phyloP scores from a whole-genome alignment of 2,329 filamentous ascomycete genomes.

The Coleophoma crateriformis region DNA sequence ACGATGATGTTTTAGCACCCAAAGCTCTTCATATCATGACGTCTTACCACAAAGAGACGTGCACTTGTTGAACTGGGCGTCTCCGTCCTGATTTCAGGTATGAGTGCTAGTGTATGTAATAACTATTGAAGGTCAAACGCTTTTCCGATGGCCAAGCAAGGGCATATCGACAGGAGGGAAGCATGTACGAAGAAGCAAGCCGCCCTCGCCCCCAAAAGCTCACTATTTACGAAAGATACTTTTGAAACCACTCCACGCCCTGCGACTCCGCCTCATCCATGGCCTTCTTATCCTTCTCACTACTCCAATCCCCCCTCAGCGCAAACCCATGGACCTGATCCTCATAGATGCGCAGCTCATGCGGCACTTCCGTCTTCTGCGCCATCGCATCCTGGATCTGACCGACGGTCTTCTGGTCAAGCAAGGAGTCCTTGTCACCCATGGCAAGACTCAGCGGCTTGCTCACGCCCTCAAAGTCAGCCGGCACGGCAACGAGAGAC shows the following conservation, averaged over 20 bases:
- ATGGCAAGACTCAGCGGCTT: conserved; percentile 34
- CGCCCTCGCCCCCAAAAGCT: no score
- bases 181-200: no score
- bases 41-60: no score
- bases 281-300: conserved; percentile 38
- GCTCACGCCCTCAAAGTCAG: conserved; percentile 32
- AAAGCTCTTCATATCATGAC: no score
- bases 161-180: no score
- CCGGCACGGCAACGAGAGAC: conserved; percentile 33
- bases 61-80: no score
- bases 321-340: conserved; percentile 39
- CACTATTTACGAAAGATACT: conserved; percentile 23
- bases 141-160: no score
- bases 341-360: conserved; percentile 35
- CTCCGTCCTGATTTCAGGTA: no score
- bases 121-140: no score
- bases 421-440: conserved; percentile 34
- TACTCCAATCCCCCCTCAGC: conserved; percentile 34
- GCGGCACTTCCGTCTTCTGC: conserved; percentile 29
- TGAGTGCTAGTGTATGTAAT: no score
- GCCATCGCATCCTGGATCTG: conserved; percentile 34
- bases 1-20: no score
- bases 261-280: conserved; percentile 38
- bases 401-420: conserved; percentile 30
- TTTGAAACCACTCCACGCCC: conserved; percentile 33